Evolutionary conservation across 495 filamentous ascomycete genomes (phyloP), one percentile per base, ranked within the genome.

Genomic region (Penicillium paxilli): DNA sequence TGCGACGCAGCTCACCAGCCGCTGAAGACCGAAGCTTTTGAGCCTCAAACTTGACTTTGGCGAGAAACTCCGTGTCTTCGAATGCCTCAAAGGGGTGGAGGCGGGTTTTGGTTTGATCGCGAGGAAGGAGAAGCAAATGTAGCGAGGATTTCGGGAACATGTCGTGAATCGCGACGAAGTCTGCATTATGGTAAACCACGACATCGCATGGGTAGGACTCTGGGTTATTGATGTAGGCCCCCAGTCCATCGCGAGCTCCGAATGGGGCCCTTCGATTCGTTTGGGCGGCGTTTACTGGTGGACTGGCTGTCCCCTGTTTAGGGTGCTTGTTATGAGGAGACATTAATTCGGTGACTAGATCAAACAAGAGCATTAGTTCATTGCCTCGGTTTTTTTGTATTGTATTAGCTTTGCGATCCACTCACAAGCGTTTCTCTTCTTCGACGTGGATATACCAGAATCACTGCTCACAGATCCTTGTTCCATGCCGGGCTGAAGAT

Each of bases 91-190:
- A 86, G 0, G 92, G 92, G 54, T 95, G 89, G 11, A 84, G 74
- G 9, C 76, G 66, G 54, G 76, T 82, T 62, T 86, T 85, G 2
- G 73, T 57, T 0, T 76, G 68, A 35, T 88, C 82, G 20, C 92
- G 88, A 9, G 92, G 90, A 3, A 98, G 82, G 9, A 98, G 83
- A 12, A 98, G 90, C 0, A 90, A 75, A 69, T 98, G 94, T 6
- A 97, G 73, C 11, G 80, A 83, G 19, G 90, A 83, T 68, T 98
- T 97, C 4, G 93, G 91, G 65, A 83, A 98, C 45, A 81, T 67
- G 69, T 98, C 94, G 37, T 87, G 75, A 71, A 97, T 91, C 14
- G 83, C 82, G 37, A 97, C 92, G 53, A 88, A 95, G 54, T 86
- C 70, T 6, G 76, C 70, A 58, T 85, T 83, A 69, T 88, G 73